Conservation (phyloP, 345 rosid species). For the Pseudoturritis turrita region DNA sequence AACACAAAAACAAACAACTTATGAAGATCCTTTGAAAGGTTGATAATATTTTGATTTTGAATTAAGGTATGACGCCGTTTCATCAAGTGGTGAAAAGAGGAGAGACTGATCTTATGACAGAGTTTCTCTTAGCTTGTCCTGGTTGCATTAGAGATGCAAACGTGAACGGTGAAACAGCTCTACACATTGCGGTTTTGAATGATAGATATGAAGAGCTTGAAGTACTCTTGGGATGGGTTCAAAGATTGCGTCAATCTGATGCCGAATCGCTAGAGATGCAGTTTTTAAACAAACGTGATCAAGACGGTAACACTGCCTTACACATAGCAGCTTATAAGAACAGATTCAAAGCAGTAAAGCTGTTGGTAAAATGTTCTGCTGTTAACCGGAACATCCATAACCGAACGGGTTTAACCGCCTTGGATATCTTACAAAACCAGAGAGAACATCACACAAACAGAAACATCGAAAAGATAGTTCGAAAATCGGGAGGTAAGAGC, state of each 20-base stretch:
- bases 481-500: neutral
- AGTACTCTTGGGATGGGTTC: slow-evolving; percentile 24
- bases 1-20: too few species aligned
- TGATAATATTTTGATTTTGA: neutral
- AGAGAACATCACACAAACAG: neutral
- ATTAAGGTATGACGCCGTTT: slow-evolving; percentile 21
- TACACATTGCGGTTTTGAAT: slow-evolving; percentile 23
- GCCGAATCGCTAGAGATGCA: slow-evolving; percentile 1
- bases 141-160: slow-evolving; percentile 24
- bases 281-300: slow-evolving; percentile 22
- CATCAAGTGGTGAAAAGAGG: slow-evolving; percentile 24
- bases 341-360: slow-evolving; percentile 18
- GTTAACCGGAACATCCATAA: slow-evolving; percentile 21
- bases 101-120: slow-evolving; percentile 18
- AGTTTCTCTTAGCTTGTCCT: slow-evolving; percentile 27
- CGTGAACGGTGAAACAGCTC: slow-evolving; percentile 15
- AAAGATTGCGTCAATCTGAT: neutral
- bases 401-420: neutral
- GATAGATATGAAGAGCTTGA: slow-evolving; percentile 14
- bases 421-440: slow-evolving; percentile 19
- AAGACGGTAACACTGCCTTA: slow-evolving; percentile 32
- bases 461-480: neutral
- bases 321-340: slow-evolving; percentile 29
- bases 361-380: neutral
- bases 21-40: too few species aligned